Conservation (phyloP, 2,329 filamentous ascomycete genomes). For the Atkinsonella texensis region DNA sequence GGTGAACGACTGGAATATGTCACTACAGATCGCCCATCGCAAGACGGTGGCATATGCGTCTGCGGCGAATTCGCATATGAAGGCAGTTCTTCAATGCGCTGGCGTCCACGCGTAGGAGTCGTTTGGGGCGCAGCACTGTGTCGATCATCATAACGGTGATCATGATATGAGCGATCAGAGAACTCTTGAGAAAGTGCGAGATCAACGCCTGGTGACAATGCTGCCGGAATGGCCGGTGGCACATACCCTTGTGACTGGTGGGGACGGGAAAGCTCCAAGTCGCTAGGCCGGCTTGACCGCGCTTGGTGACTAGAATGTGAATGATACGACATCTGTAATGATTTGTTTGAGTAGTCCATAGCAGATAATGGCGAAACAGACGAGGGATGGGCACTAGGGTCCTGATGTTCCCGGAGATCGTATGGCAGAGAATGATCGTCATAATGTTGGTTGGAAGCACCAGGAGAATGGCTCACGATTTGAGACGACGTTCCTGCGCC, state of each 20-base stretch:
- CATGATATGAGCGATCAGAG: conserved; percentile 33
- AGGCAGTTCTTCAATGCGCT: conserved; percentile 19
- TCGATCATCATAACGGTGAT: conserved; percentile 21
- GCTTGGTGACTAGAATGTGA: conserved; percentile 19
- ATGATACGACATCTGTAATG: conserved; percentile 14
- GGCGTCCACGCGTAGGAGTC: conserved; percentile 31
- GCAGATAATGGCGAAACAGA: conserved; percentile 20
- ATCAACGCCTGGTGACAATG: conserved; percentile 50
- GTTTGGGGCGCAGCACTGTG: conserved; percentile 28
- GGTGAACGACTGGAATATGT: conserved; percentile 25
- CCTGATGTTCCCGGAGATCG: conserved; percentile 14
- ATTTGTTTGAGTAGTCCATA: conserved; percentile 24
- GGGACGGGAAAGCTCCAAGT: conserved; percentile 23
- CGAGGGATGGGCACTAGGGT: conserved; percentile 7
- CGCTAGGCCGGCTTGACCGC: conserved; percentile 20
- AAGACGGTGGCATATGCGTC: conserved; percentile 27
- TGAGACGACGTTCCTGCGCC: conserved; percentile 32
- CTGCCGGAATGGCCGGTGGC: conserved; percentile 39
- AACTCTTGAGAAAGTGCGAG: conserved; percentile 43
- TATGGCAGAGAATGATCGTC: conserved; percentile 11
- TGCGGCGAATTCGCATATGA: conserved; percentile 18
- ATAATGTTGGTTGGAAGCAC: conserved; percentile 17
- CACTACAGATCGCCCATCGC: conserved; percentile 29
- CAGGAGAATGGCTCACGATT: conserved; percentile 25
- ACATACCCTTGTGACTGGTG: conserved; percentile 25